Conservation (phyloP, 208 protist genomes). For the Sergeia podlipaevii region DNA sequence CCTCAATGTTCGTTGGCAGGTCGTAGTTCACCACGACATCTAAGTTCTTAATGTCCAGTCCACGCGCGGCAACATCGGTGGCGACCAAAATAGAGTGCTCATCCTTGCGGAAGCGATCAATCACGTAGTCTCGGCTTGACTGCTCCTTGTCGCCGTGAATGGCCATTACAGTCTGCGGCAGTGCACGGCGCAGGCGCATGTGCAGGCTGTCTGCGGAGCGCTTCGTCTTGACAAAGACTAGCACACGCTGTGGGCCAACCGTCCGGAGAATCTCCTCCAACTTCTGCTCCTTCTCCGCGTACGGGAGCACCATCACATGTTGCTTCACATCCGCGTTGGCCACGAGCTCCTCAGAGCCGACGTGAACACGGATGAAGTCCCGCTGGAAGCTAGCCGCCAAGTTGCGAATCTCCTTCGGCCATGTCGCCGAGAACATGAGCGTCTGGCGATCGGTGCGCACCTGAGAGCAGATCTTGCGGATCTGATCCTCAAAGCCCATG, state of each 20-base stretch:
- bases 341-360: slow-evolving; percentile 87
- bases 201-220: slow-evolving; percentile 74
- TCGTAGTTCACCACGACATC: slow-evolving; percentile 99
- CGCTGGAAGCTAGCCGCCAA: slow-evolving; percentile 88
- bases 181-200: slow-evolving; percentile 48
- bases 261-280: slow-evolving; percentile 67
- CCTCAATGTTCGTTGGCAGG: slow-evolving; percentile 98
- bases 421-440: slow-evolving; percentile 97
- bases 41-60: slow-evolving; percentile 97
- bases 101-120: slow-evolving; percentile 78
- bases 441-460: slow-evolving; percentile 96
- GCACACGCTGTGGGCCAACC: slow-evolving; percentile 60
- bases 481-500: slow-evolving; percentile 98
- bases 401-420: slow-evolving; percentile 81
- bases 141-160: slow-evolving; percentile 94
- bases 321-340: slow-evolving; percentile 83
- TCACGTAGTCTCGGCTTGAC: slow-evolving; percentile 87
- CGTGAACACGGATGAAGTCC: slow-evolving; percentile 90
- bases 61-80: slow-evolving; percentile 92
- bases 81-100: slow-evolving; percentile 76
- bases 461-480: slow-evolving; percentile 93
- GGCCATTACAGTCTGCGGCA: slow-evolving; percentile 55
- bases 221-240: slow-evolving; percentile 92
- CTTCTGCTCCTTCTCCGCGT: slow-evolving; percentile 74
- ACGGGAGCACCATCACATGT: slow-evolving; percentile 66